Evolutionary conservation across 1,284 basidiomycete species (phyloP).

Genomic region (Fomes fomentarius): DNA sequence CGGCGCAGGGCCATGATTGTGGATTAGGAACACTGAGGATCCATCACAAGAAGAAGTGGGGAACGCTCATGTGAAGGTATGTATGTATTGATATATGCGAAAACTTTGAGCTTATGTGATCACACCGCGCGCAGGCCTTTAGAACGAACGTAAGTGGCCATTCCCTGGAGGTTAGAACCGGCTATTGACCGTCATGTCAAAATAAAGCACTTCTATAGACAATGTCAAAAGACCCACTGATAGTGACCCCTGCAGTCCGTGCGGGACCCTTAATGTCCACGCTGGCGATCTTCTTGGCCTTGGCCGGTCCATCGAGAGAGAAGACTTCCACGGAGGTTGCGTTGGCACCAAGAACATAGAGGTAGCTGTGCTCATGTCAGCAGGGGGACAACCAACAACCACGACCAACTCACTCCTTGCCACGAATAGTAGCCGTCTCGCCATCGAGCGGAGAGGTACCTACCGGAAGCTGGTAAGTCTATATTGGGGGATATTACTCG

Average conservation of each 20-base stretch:
- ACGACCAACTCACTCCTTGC: conserved; percentile 35
- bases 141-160: conserved; percentile 41
- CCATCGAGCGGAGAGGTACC: conserved; percentile 34
- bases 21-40: no score
- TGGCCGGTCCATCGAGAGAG: conserved; percentile 28
- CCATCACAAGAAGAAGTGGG: no score
- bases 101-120: no score
- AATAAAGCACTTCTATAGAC: no score
- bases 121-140: no score
- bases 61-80: no score
- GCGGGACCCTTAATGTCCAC: conserved; percentile 43
- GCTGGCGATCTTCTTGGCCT: conserved; percentile 39
- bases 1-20: no score
- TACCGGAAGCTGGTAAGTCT: conserved; percentile 30
- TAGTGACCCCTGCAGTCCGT: conserved; percentile 37
- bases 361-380: conserved; percentile 31
- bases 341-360: conserved; percentile 33
- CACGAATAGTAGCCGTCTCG: conserved; percentile 31
- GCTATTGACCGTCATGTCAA: conserved; percentile 22
- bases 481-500: background rate
- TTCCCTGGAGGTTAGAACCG: conserved; percentile 46
- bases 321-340: conserved; percentile 30
- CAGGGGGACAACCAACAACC: no score
- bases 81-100: no score
- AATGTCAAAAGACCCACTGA: conserved; percentile 32